Percentiles rank a stretch among this genome's conserved stretches.
Conservation (phyloP, 768 basidiomycete genomes). For the Lactarius indigo region DNA sequence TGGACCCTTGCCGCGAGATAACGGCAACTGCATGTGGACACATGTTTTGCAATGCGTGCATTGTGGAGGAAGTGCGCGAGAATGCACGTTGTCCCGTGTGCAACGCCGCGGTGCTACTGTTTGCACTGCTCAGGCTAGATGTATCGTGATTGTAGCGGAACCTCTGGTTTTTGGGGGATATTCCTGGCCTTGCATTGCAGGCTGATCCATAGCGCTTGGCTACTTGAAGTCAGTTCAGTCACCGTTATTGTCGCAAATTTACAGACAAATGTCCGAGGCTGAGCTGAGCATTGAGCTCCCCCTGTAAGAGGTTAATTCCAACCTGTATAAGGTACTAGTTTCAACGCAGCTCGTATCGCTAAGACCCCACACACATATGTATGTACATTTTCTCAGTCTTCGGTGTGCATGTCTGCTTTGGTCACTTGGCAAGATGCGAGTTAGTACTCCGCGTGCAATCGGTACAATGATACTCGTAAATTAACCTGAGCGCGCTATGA, state of each 20-base stretch:
- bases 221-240: not conserved
- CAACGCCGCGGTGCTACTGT: conserved; percentile 21
- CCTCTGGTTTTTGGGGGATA: not conserved
- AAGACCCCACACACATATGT: too few relatives aligned
- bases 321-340: not conserved
- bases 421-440: too few relatives aligned
- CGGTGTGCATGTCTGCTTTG: too few relatives aligned
- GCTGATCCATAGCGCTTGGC: not conserved
- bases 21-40: conserved; percentile 25
- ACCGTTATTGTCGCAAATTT: not conserved
- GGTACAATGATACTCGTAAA: too few relatives aligned
- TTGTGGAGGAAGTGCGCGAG: conserved; percentile 23
- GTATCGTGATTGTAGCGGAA: not conserved
- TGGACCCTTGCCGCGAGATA: conserved; percentile 23
- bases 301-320: not conserved
- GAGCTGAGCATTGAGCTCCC: not conserved
- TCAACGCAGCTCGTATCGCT: too few relatives aligned
- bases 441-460: too few relatives aligned
- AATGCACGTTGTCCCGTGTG: conserved; percentile 26
- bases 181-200: not conserved
- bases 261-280: not conserved
- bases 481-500: too few relatives aligned
- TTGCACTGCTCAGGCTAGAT: conserved; percentile 25
- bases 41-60: conserved; percentile 24
- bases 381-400: too few relatives aligned